Percentiles rank a stretch among this genome's conserved stretches.
Conservation (phyloP, 371 early-diverging fungal species). For the Mucor lusitanicus region DNA sequence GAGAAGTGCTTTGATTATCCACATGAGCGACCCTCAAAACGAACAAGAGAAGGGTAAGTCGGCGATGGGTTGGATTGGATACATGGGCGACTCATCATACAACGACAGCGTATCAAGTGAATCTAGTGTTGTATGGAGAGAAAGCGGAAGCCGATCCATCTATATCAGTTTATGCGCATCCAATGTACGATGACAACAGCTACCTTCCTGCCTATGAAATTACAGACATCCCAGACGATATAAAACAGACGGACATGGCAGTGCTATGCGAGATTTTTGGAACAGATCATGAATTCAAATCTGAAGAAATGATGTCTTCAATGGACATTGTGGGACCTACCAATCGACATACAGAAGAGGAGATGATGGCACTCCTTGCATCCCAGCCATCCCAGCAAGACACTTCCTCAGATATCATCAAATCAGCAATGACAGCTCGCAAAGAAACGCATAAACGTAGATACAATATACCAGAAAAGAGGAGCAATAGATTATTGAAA, state of each 20-base stretch:
- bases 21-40: neutral
- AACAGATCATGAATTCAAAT: neutral
- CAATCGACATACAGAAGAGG: neutral
- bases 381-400: neutral
- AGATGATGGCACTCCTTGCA: neutral
- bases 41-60: neutral
- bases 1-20: conserved; percentile 5
- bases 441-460: neutral
- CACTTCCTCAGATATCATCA: neutral
- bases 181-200: neutral
- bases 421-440: neutral
- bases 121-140: neutral
- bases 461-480: neutral
- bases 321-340: neutral
- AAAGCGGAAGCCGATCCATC: no score
- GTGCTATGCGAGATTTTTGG: conserved; percentile 11
- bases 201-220: neutral
- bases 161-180: conserved; percentile 4
- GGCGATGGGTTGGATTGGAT: neutral
- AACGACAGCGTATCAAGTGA: neutral
- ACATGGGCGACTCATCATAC: neutral
- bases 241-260: neutral
- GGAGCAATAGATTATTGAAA: neutral
- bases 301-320: neutral
- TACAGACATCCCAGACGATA: neutral